These are phyloP conservation scores for Agrostemma githago DNA, from an alignment of 148 eudicot genomes.

Conservation along the genomic window DNA sequence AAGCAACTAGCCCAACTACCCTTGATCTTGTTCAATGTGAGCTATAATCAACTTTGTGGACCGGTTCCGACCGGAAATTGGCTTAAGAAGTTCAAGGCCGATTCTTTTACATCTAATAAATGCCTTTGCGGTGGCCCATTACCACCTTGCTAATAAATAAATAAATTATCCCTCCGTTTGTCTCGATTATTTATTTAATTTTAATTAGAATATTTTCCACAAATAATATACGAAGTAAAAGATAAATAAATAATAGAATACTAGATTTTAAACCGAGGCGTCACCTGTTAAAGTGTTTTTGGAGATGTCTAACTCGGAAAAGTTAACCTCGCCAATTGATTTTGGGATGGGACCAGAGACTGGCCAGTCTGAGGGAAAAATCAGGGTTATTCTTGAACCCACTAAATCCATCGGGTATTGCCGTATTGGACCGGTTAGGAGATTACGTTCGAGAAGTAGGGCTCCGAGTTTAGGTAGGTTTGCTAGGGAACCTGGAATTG, in stretches of 20 bases:
- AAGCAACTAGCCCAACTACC: constrained; percentile 24
- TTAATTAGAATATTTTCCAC: too few species aligned
- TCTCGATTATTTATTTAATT: too few species aligned
- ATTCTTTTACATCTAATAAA: constrained; percentile 37
- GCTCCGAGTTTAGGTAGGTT: constrained; percentile 18
- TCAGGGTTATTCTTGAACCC: constrained; percentile 20
- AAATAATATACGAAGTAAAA: too few species aligned
- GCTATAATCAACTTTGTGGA: constrained; percentile 54
- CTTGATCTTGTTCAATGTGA: constrained; percentile 45
- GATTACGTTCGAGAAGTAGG: constrained; percentile 27
- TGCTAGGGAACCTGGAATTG: constrained; percentile 37
- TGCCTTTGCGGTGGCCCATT: constrained; percentile 64
- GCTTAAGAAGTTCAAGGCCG: constrained; percentile 18
- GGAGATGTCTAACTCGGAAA: constrained; percentile 24
- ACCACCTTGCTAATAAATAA: constrained; percentile 18
- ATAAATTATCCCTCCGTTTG: too few species aligned
- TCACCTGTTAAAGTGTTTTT: constrained; percentile 35
- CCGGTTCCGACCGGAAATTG: constrained; percentile 47
- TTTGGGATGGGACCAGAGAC: constrained; percentile 33
- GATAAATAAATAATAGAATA: too few species aligned
- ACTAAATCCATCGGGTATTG: constrained; percentile 39
- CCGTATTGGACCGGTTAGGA: constrained; percentile 36
- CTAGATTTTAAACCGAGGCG: constrained; percentile 8
- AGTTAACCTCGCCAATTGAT: constrained; percentile 22
- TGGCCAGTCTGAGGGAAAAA: background rate